Evolutionary conservation across 768 basidiomycete species (phyloP).

Genomic region (Lactarius deliciosus): DNA sequence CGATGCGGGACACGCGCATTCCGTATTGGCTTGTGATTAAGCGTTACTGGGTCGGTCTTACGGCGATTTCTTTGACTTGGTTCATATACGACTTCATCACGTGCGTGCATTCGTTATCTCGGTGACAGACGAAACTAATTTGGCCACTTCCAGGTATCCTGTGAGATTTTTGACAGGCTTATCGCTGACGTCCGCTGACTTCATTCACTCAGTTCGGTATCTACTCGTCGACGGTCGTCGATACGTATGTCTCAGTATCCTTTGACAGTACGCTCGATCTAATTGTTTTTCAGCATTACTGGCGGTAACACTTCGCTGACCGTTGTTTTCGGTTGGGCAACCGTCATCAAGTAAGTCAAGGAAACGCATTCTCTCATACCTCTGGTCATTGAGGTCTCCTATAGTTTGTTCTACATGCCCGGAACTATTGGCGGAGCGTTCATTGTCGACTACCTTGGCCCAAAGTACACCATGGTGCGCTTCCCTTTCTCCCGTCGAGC

Average conservation of each 20-base stretch:
- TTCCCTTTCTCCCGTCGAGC: conserved; percentile 7
- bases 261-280: neutral
- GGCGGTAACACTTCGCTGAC: conserved; percentile 50
- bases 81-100: conserved; percentile 82
- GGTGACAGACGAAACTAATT: neutral
- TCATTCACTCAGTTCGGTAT: conserved; percentile 61
- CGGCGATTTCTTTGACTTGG: conserved; percentile 79
- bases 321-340: conserved; percentile 79
- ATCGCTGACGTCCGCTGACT: conserved; percentile 16
- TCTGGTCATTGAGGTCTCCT: conserved; percentile 27
- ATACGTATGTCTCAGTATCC: conserved; percentile 45
- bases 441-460: conserved; percentile 70
- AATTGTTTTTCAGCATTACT: conserved; percentile 49
- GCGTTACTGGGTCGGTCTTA: conserved; percentile 75
- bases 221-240: conserved; percentile 74
- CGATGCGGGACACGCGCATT: conserved; percentile 72
- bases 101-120: conserved; percentile 39
- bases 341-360: conserved; percentile 70
- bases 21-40: conserved; percentile 76
- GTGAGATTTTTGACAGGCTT: conserved; percentile 40
- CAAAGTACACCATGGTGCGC: conserved; percentile 70
- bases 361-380: conserved; percentile 34
- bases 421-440: conserved; percentile 75
- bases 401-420: conserved; percentile 65
- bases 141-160: conserved; percentile 49